These are phyloP conservation scores for Daedalea quercina DNA, from an alignment of 768 basidiomycete genomes.

Conservation along the genomic window DNA sequence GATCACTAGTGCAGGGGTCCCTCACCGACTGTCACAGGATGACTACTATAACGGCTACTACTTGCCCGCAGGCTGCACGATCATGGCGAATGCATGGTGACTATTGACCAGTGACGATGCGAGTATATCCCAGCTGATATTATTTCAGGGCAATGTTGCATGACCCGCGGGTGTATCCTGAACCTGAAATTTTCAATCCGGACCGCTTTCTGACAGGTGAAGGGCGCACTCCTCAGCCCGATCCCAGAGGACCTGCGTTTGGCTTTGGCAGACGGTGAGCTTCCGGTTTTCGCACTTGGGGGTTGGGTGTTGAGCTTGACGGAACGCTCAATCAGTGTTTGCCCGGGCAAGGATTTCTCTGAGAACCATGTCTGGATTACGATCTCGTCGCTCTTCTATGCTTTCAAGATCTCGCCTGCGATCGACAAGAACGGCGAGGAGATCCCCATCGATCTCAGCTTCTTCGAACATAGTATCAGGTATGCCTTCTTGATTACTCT, in stretches of 20 bases:
- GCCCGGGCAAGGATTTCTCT: slow-evolving; percentile 16
- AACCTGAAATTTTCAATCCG: slow-evolving; percentile 3
- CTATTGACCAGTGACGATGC: no score
- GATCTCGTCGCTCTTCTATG: slow-evolving; percentile 9
- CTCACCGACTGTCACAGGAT: slow-evolving; percentile 5
- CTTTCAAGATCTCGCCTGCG: slow-evolving; percentile 13
- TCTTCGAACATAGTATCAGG: slow-evolving; percentile 4
- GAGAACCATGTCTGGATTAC: slow-evolving; percentile 11
- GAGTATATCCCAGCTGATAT: no score
- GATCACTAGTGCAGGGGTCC: slow-evolving; percentile 13
- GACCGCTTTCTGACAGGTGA: slow-evolving; percentile 2
- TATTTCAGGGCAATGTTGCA: slow-evolving; percentile 7
- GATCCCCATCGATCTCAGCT: slow-evolving; percentile 2
- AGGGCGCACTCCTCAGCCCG: not conserved
- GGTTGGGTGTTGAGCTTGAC: not conserved
- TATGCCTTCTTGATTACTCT: not conserved
- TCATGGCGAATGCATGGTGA: slow-evolving; percentile 10
- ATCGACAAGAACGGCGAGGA: slow-evolving; percentile 5
- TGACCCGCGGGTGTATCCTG: slow-evolving; percentile 6
- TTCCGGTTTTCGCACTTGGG: not conserved
- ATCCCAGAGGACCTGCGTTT: slow-evolving; percentile 3
- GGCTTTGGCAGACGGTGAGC: slow-evolving; percentile 12
- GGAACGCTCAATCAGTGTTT: not conserved
- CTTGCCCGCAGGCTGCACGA: slow-evolving; percentile 4
- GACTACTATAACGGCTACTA: slow-evolving; percentile 5